These are phyloP conservation scores for Gossypium stocksii DNA, from an alignment of 345 rosid genomes.

Conservation along the genomic window DNA sequence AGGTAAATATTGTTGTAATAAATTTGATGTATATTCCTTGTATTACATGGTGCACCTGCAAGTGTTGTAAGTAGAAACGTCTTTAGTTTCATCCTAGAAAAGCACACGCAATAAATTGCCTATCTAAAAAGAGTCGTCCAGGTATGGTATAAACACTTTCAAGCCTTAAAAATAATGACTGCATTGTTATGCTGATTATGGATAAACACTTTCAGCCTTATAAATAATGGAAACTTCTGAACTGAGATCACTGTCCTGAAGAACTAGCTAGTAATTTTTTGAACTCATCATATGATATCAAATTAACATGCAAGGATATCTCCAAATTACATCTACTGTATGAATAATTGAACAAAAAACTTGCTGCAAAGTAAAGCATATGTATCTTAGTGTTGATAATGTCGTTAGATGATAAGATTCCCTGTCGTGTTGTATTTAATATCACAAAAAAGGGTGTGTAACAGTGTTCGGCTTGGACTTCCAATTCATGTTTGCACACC, in stretches of 20 bases:
- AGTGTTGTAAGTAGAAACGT: neutral
- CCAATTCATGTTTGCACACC: neutral
- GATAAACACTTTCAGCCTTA: neutral
- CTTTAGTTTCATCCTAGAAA: neutral
- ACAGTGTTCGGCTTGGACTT: neutral
- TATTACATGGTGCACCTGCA: neutral
- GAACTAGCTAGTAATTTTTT: neutral
- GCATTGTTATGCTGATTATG: neutral
- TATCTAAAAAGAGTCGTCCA: neutral
- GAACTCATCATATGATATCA: neutral
- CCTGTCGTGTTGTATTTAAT: neutral
- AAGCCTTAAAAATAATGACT: neutral
- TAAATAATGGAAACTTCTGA: neutral
- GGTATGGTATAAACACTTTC: neutral
- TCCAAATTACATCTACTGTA: neutral
- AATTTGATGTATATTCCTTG: neutral
- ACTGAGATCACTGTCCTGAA: neutral
- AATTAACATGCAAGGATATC: neutral
- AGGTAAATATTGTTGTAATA: conserved; percentile 41
- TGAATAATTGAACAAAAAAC: neutral
- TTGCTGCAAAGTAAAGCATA: neutral
- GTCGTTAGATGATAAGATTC: neutral
- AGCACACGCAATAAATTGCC: neutral
- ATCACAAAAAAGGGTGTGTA: neutral
- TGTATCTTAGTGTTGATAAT: neutral